Percentiles rank a stretch among this genome's conserved stretches.
These are phyloP conservation scores for Corylus americana DNA, from an alignment of 306 rosid genomes.

Conservation along the genomic window DNA sequence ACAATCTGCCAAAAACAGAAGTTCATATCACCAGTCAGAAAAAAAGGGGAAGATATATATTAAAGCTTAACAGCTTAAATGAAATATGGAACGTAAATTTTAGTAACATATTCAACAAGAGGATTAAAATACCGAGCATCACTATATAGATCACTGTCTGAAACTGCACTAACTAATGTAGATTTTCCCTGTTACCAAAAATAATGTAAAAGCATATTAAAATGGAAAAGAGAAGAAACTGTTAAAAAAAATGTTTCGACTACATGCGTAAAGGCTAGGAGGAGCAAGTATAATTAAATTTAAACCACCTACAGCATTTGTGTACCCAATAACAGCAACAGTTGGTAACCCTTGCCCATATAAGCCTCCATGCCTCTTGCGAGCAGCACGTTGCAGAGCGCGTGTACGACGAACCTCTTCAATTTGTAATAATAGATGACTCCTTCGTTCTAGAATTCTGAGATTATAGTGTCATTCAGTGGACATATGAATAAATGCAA, in stretches of 20 bases:
- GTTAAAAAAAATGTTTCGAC: slow-evolving; percentile 19
- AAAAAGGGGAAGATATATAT: not conserved
- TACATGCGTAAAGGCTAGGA: slow-evolving; percentile 18
- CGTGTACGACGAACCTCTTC: slow-evolving; percentile 88
- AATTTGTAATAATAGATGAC: slow-evolving; percentile 59
- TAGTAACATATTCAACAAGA: not conserved
- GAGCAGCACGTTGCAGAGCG: slow-evolving; percentile 84
- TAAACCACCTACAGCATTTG: slow-evolving; percentile 82
- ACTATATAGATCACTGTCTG: slow-evolving; percentile 71
- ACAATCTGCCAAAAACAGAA: slow-evolving; percentile 55
- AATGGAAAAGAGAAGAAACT: not conserved
- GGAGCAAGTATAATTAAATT: not conserved
- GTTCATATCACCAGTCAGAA: not conserved
- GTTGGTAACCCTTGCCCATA: slow-evolving; percentile 71
- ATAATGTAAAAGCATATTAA: not conserved
- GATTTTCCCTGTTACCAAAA: slow-evolving; percentile 74
- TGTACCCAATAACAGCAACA: slow-evolving; percentile 88
- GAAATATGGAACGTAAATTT: slow-evolving; percentile 3
- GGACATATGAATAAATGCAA: slow-evolving; percentile 25
- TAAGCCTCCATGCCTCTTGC: slow-evolving; percentile 76
- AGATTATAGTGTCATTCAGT: slow-evolving; percentile 35
- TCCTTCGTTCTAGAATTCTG: slow-evolving; percentile 71
- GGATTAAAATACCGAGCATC: slow-evolving; percentile 67
- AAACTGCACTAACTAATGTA: slow-evolving; percentile 73
- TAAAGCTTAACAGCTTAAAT: slow-evolving; percentile 7